Conservation (phyloP, 257 asterid genomes). For the Coffea eugenioides region DNA sequence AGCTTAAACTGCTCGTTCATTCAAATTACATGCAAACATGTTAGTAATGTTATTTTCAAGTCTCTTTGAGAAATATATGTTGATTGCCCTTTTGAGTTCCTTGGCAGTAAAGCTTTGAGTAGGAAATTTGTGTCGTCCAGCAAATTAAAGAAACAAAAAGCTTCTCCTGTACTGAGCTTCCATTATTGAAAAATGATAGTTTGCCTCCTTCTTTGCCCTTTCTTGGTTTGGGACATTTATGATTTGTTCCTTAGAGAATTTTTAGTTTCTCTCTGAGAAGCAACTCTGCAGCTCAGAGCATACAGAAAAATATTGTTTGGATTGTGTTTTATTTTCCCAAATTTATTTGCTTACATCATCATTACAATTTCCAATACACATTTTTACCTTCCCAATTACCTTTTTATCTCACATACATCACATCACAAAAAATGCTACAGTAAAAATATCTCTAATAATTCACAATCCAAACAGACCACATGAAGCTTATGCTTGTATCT, state of each 20-base stretch:
- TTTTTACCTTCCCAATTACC: no score
- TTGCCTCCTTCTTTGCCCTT: neutral
- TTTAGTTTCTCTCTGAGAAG: no score
- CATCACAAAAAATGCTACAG: no score
- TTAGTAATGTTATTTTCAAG: no score
- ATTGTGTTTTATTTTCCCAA: no score
- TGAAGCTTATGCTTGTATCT: no score
- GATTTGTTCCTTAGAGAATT: neutral
- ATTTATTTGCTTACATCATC: no score
- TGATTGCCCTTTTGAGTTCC: neutral
- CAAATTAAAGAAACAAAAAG: neutral
- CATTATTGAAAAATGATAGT: neutral
- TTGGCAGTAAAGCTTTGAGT: neutral
- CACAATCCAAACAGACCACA: no score
- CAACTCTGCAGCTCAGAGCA: neutral
- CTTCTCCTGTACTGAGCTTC: neutral
- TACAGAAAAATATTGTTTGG: no score
- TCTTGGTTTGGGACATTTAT: neutral
- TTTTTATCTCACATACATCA: no score
- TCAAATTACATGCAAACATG: neutral
- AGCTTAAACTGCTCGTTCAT: neutral
- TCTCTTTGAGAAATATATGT: neutral
- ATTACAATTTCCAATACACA: no score
- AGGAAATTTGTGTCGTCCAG: neutral
- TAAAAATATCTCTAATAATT: no score